Base-by-base conservation (phyloP, 2,329 filamentous ascomycete genomes). In the Fusarium tanahbumbuense region DNA sequence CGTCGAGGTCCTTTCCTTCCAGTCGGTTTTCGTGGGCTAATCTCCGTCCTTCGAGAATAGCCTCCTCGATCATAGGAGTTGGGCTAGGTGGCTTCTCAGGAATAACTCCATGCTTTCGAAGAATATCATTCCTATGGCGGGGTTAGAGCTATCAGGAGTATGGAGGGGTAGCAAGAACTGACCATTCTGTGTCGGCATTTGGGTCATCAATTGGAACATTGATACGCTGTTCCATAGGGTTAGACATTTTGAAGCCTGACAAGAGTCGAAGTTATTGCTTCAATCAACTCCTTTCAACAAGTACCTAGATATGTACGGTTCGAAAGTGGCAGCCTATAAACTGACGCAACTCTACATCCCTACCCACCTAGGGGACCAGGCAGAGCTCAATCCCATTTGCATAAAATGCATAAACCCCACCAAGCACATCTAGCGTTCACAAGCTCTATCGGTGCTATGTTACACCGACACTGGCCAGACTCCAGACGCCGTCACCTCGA, bases 121-220 rank as follows among this genome's bases (percentile, higher is more conserved):
- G 90, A 77, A 99, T 99, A 74, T 99, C 96, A 80, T 99, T 99
- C 94, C 94, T 98, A 69, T 60, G 53, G 65, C 58, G 62, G 65
- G 72, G 69, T 80, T 64, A 79, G 74, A 73, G 60, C 54, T 53
- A 41, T 25, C 48, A 48, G 45, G n/a, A 16, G 8, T 11, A 70
- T 72, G 68, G 72, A 76, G 73, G 73, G 73, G 67, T 67, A 71
- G 44, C 30, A 68, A 32, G 25, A 47, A 94, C 68, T n/a, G 34
- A 76, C 96, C 96, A 99, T 91, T 99, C 96, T 69, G 96, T 99
- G 79, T 99, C 96, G 68, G 94, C 96, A 78, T 98, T 97, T 32
- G 95, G 95, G 78, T 98, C 91, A 78, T 97, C 93, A 73, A 99
- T 92, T 46, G 94, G 94, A 64, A 99, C 96, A 76, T 86, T 86